Percentiles rank a stretch among this genome's conserved stretches.
Conservation (phyloP, 2,329 filamentous ascomycete species). For the Parafenestella ontariensis region DNA sequence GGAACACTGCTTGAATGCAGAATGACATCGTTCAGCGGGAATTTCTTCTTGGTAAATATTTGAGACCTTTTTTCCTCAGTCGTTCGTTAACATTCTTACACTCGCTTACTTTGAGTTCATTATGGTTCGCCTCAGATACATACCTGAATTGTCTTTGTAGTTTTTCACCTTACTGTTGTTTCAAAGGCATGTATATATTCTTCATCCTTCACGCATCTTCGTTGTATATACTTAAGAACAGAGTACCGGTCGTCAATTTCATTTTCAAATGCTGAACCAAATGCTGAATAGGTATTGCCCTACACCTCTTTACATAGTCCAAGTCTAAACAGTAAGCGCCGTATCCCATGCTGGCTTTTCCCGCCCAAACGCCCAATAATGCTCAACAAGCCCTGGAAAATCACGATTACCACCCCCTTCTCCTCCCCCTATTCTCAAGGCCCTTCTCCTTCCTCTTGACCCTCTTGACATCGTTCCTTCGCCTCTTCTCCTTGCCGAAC, state of each 20-base stretch:
- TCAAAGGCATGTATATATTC: neutral
- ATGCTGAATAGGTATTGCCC: neutral
- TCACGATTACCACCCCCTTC: conserved; percentile 74
- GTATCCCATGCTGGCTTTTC: neutral
- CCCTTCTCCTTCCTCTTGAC: conserved; percentile 74
- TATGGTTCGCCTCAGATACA: neutral
- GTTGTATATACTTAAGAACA: neutral
- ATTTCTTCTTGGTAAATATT: neutral
- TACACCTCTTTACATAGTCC: neutral
- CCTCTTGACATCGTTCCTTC: conserved; percentile 66
- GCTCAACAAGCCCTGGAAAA: neutral
- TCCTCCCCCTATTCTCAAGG: conserved; percentile 72
- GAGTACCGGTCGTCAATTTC: neutral
- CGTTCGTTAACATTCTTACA: conserved; percentile 12
- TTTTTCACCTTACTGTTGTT: neutral
- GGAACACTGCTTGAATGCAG: neutral
- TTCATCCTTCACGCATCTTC: neutral
- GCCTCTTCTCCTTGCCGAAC: conserved; percentile 74
- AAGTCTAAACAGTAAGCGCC: neutral
- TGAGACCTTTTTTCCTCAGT: neutral
- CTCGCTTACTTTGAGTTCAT: conserved; percentile 3
- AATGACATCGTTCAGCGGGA: neutral
- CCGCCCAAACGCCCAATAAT: neutral
- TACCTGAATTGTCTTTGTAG: neutral
- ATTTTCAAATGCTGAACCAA: too few relatives aligned